Base-by-base conservation (phyloP, 2,329 filamentous ascomycete genomes). In the Sphaerulina musiva region DNA sequence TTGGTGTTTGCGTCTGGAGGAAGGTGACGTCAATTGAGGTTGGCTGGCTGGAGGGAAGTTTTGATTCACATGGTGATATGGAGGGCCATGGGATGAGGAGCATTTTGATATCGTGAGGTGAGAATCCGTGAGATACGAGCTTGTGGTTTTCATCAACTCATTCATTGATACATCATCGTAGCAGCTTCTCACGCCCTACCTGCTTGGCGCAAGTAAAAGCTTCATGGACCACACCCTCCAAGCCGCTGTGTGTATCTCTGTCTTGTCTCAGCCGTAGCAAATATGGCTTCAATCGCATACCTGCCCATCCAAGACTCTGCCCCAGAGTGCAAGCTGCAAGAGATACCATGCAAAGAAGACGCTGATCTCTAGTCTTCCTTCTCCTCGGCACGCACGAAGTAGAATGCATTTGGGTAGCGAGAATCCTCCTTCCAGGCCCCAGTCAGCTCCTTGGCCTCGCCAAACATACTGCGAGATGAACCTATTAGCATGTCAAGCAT, bases 401-500 rank as follows among this genome's bases (percentile, higher is more conserved):
- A 70, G 53, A 57, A 67, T n/a, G 61, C 57, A 42, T 65, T 66
- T 12, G 66, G 61, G 48, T 62, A 68, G 44, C 68, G 62, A 9
- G 66, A 62, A 50, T 71, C 66, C 41, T 64, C 59, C 60, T 66
- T 67, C 68, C 68, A 71, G 44, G 61, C 62, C 29, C 69, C 69
- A 9, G 59, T 63, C 44, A 70, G 55, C 38, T 65, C 66, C 58
- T 68, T 68, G 56, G 69, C 68, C 10, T 62, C 62, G 29, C 62
- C 55, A 53, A 66, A 70, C 6, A 61, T 64, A 40, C 67, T 69
- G 40, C 9, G 57, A 34, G 44, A 29, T 29, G 26, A 4, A 29
- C 6, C 38, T 10, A 31, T 43, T 46, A 48, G 48, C 48, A 20
- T 26, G 14, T 5, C 44, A 2, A 14, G 14, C 32, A 23, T 9